Percentiles rank a stretch among this genome's conserved stretches.
These are phyloP conservation scores for Crataegus laevigata DNA, from an alignment of 306 rosid species.

Conservation along the genomic window DNA sequence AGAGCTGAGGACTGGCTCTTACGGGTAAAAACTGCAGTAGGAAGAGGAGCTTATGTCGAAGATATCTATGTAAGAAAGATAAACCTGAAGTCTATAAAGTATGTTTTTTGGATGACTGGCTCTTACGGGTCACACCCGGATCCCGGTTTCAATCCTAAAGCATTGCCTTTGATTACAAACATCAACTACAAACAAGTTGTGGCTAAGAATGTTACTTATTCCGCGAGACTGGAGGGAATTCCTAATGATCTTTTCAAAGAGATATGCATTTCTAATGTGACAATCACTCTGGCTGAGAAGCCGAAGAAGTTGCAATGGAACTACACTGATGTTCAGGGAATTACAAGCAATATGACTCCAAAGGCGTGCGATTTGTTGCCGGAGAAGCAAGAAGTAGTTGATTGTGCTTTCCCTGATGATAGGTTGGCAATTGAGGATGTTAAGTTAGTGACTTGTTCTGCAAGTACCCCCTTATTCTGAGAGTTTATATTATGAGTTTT, in stretches of 20 bases:
- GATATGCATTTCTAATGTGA: slow-evolving; percentile 52
- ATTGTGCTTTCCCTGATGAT: slow-evolving; percentile 42
- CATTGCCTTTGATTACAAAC: slow-evolving; percentile 40
- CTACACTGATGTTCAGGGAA: slow-evolving; percentile 44
- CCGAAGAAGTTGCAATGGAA: slow-evolving; percentile 47
- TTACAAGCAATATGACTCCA: slow-evolving; percentile 49
- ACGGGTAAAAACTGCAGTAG: slow-evolving; percentile 51
- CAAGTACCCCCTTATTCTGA: not conserved
- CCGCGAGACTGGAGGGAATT: slow-evolving; percentile 50
- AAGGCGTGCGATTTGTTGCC: slow-evolving; percentile 45
- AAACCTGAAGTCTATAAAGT: slow-evolving; percentile 47
- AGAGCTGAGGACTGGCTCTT: slow-evolving; percentile 58
- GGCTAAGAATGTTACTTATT: slow-evolving; percentile 42
- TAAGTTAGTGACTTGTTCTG: slow-evolving; percentile 37
- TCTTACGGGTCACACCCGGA: slow-evolving; percentile 24
- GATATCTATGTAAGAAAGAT: slow-evolving; percentile 46
- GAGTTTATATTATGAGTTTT: not conserved
- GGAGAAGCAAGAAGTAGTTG: slow-evolving; percentile 15
- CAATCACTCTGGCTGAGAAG: slow-evolving; percentile 2
- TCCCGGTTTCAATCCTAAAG: slow-evolving; percentile 34
- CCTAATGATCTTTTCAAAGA: slow-evolving; percentile 35
- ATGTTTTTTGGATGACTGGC: slow-evolving; percentile 61
- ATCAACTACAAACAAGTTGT: slow-evolving; percentile 42
- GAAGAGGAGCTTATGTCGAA: slow-evolving; percentile 57
- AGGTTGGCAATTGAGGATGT: slow-evolving; percentile 45